A percentile compares a stretch with the other conserved stretches of the same genome.
Conservation (phyloP, 2,329 filamentous ascomycete genomes). For the Pyrenophora teres region DNA sequence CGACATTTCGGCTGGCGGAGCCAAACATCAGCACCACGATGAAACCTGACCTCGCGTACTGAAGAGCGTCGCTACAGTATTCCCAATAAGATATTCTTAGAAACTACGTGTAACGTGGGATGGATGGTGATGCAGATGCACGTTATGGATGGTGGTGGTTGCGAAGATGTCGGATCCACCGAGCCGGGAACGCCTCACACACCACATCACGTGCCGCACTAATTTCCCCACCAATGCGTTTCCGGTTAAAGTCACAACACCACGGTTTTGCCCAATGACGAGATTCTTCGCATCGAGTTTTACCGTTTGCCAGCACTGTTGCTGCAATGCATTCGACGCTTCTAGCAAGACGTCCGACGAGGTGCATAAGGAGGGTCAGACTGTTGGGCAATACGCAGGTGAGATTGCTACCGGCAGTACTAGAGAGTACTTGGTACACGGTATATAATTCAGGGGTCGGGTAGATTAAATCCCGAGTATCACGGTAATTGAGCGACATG, state of each 20-base stretch:
- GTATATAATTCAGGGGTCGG: constrained; percentile 2
- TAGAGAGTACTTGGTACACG: neutral
- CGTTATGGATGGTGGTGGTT: constrained; percentile 8
- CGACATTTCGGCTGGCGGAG: constrained; percentile 29
- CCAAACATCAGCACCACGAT: constrained; percentile 14
- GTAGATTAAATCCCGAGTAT: constrained; percentile 1
- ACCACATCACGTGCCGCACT: constrained; percentile 21
- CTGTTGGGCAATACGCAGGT: neutral
- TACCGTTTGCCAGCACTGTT: constrained; percentile 4
- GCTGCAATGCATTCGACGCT: constrained; percentile 2
- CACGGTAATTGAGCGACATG: neutral
- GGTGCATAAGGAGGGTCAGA: constrained; percentile 8
- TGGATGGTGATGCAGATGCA: constrained; percentile 4
- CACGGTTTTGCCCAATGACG: constrained; percentile 7
- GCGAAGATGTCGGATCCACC: constrained; percentile 4
- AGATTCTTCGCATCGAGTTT: constrained; percentile 1
- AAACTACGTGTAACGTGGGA: neutral
- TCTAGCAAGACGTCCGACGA: constrained; percentile 3
- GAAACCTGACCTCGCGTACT: constrained; percentile 14
- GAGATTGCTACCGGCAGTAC: constrained; percentile 4
- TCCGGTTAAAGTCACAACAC: constrained; percentile 15
- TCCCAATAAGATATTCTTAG: constrained; percentile 8
- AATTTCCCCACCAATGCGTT: constrained; percentile 20
- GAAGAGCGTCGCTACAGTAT: neutral
- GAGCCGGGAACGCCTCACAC: neutral